These are phyloP conservation scores for Moesziomyces globuligerus DNA, from an alignment of 1,284 basidiomycete species.

Conservation along the genomic window DNA sequence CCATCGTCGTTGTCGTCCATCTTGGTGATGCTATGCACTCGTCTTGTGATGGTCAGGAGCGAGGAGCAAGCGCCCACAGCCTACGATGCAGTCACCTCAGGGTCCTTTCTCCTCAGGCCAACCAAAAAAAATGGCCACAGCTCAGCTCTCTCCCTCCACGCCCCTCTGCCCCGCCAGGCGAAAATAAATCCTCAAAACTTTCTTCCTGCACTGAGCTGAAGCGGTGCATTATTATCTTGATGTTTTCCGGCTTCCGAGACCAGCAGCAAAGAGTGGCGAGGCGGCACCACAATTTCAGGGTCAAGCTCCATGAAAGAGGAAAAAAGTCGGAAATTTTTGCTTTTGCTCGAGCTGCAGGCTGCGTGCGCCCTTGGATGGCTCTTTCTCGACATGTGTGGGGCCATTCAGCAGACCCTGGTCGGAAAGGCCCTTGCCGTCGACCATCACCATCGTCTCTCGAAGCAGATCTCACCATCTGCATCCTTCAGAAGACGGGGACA, in stretches of 20 bases:
- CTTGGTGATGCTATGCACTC: constrained; percentile 11
- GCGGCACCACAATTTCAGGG: constrained; percentile 10
- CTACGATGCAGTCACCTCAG: not conserved
- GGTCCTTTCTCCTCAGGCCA: constrained; percentile 2
- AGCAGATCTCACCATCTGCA: constrained; percentile 1
- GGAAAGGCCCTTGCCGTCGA: not conserved
- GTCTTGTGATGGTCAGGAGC: not conserved
- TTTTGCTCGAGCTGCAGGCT: too few relatives aligned
- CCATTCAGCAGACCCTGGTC: too few relatives aligned
- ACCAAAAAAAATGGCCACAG: too few relatives aligned
- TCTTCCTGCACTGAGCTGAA: constrained; percentile 2
- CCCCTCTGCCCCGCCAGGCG: too few relatives aligned
- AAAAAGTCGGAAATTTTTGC: constrained; percentile 20
- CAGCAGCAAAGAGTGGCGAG: not conserved
- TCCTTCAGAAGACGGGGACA: not conserved
- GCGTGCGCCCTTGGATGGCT: too few relatives aligned
- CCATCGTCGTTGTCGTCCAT: constrained; percentile 64
- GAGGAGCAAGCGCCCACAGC: too few relatives aligned
- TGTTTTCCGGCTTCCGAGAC: constrained; percentile 18
- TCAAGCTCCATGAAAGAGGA: constrained; percentile 4
- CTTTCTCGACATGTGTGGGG: too few relatives aligned
- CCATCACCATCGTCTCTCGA: not conserved
- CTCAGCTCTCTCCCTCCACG: not conserved
- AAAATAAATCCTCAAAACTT: constrained; percentile 9
- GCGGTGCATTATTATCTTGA: not conserved